These are phyloP conservation scores for Ziziphus jujuba DNA, from an alignment of 306 rosid species.

Conservation along the genomic window DNA sequence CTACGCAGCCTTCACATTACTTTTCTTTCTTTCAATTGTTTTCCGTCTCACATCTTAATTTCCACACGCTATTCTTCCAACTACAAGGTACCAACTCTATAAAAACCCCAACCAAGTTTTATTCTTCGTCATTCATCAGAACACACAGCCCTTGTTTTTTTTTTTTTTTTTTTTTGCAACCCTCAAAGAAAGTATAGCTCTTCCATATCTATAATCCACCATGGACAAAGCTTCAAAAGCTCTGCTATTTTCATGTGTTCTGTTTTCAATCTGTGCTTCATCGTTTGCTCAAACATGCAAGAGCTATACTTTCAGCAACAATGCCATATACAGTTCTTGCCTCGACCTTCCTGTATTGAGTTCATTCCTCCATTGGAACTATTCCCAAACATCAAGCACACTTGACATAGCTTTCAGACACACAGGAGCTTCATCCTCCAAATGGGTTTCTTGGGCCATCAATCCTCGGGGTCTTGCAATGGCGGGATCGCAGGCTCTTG, in stretches of 20 bases:
- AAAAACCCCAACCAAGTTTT: too few species aligned
- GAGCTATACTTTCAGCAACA: conserved; percentile 8
- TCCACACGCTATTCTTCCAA: too few species aligned
- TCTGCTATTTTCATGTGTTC: not conserved
- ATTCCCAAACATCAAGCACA: not conserved
- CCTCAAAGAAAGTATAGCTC: too few species aligned
- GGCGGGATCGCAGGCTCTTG: conserved; percentile 25
- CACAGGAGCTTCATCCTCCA: not conserved
- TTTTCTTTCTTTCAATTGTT: too few species aligned
- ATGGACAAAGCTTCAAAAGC: too few species aligned
- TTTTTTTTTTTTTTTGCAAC: too few species aligned
- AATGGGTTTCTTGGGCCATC: conserved; percentile 30
- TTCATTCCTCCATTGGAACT: conserved; percentile 29
- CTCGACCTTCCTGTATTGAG: conserved; percentile 18
- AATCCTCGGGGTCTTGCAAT: not conserved
- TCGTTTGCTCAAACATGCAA: conserved; percentile 25
- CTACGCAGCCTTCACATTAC: too few species aligned
- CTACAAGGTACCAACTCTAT: too few species aligned
- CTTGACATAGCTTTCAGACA: conserved; percentile 17
- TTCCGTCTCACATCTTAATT: too few species aligned
- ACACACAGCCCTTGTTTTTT: too few species aligned
- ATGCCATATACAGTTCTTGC: conserved; percentile 6
- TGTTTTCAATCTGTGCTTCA: not conserved
- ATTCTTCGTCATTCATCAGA: too few species aligned
- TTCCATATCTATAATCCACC: too few species aligned